Evolutionary conservation across 257 asterid species (phyloP), one percentile per base, ranked within the genome.

Genomic region (Fraxinus excelsior): DNA sequence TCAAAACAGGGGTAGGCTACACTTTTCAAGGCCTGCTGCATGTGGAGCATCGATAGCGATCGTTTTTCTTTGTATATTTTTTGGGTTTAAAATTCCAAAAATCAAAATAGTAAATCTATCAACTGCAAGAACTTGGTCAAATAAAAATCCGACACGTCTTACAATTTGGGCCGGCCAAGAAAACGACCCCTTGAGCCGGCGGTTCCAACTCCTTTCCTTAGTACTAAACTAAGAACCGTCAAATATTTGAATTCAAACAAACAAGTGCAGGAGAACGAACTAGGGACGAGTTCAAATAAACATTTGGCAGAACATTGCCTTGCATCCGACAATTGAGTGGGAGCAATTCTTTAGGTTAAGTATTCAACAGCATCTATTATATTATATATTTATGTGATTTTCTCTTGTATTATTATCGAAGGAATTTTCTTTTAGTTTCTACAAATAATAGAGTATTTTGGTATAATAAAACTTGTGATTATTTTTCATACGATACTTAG

Each of bases 1-100:
- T 32, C 35, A 6, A 32, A 32, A 32, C 6, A 4, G 35, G 78
- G 84, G 84, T 66, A 5, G 83, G 84, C 80, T 84, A 74, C 89
- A 75, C 37, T 73, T 67, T 25, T 78, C 85, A 84, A 85, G 86
- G 85, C 56, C 8, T 13, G 58, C 79, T 74, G 80, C 80, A 70
- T 68, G 78, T 82, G 82, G 71, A 77, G 73, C 73, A 78, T 77
- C 86, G 85, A 73, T 79, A 42, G 53, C 62, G 56, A 58, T 62
- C 29, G 49, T 40, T 4, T 65, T 32, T 35, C 11, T 42, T 42
- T 42, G 13, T 8, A 8, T 68, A 25, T 64, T 73, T 77, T 60
- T 66, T 72, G 18, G 67, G 44, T 85, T 85, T 46, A 66, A 82
- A 67, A 21, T 46, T 82, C 77, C 35, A 73, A 77, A 76, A 5